phyloP scores from a whole-genome alignment of 2,329 filamentous ascomycete species.

The Pezizomycotina sp. region DNA sequence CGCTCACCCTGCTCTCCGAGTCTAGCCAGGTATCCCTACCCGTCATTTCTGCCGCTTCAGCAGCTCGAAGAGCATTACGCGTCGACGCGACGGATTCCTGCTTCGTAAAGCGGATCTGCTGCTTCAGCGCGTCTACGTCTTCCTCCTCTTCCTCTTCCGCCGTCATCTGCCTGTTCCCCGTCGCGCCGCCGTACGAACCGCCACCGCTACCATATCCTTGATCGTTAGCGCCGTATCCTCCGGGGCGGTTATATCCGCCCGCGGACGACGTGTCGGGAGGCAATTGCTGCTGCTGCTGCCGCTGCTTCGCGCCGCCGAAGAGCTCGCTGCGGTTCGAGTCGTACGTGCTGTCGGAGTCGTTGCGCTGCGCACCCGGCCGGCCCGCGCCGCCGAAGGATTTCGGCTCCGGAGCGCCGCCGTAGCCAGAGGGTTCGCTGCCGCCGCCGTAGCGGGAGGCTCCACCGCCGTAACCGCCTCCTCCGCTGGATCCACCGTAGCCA shows the following conservation, averaged over 20 bases:
- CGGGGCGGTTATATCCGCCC: constrained; percentile 1
- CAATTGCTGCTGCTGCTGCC: constrained; percentile 1
- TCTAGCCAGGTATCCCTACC: constrained; percentile 56
- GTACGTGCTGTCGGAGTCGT: constrained; percentile 3
- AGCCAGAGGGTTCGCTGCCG: constrained; percentile 4
- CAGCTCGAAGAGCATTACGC: constrained; percentile 50
- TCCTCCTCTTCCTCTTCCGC: constrained; percentile 61
- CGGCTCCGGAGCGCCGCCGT: constrained; percentile 9
- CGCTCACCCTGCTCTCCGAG: constrained; percentile 65
- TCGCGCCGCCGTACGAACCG: constrained; percentile 4
- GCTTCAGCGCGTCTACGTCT: constrained; percentile 53
- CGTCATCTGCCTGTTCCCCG: constrained; percentile 48
- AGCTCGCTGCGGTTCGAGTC: constrained; percentile 4
- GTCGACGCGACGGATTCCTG: constrained; percentile 59
- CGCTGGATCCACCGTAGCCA: background rate
- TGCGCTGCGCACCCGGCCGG: background rate
- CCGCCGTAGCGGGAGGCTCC: background rate
- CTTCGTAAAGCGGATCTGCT: constrained; percentile 59
- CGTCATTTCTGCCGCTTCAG: constrained; percentile 52
- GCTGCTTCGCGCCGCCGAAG: constrained; percentile 1
- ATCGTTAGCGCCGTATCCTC: constrained; percentile 7
- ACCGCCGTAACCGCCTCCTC: background rate
- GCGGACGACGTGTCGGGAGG: background rate
- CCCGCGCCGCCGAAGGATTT: background rate
- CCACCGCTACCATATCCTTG: constrained; percentile 8